A percentile compares a stretch with the other conserved stretches of the same genome.
phyloP scores from a whole-genome alignment of 2,329 filamentous ascomycete genomes.

The Xenosphaeropsis pyriputrescens region DNA sequence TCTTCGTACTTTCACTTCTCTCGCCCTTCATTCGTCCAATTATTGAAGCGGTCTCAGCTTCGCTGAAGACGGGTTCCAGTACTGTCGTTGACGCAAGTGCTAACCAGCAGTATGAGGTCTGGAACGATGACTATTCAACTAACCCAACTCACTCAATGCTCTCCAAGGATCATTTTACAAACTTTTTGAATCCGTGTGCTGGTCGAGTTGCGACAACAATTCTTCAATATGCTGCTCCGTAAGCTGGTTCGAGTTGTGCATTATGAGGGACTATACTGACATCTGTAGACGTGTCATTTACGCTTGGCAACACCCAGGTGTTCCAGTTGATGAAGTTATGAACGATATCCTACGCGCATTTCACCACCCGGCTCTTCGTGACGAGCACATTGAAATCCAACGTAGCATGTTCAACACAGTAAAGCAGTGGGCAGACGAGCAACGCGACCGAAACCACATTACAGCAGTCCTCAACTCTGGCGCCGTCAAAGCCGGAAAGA shows the following conservation, averaged over 20 bases:
- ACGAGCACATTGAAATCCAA: conserved; percentile 66
- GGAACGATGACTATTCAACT: conserved; percentile 60
- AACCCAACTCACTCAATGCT: conserved; percentile 75
- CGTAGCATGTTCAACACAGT: conserved; percentile 81
- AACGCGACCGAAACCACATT: conserved; percentile 51
- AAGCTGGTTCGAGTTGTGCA: conserved; percentile 25
- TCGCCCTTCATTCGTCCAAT: conserved; percentile 87
- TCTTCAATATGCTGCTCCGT: conserved; percentile 75
- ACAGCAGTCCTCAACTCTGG: conserved; percentile 68
- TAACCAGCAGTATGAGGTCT: conserved; percentile 64
- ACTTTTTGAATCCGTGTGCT: conserved; percentile 64
- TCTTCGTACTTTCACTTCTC: conserved; percentile 82
- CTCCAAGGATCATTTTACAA: conserved; percentile 75
- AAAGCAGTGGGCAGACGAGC: conserved; percentile 61
- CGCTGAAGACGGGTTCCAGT: conserved; percentile 74
- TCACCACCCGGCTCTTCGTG: conserved; percentile 77
- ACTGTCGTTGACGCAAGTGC: conserved; percentile 53
- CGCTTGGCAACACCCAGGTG: conserved; percentile 79
- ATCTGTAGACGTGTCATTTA: conserved; percentile 57
- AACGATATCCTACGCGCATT: conserved; percentile 71
- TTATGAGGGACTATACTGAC: conserved; percentile 9
- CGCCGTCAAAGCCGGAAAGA: conserved; percentile 69
- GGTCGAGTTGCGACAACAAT: conserved; percentile 60
- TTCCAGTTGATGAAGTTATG: conserved; percentile 71
- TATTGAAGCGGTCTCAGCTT: conserved; percentile 73